Evolutionary conservation across 108 stramenopile genomes (phyloP), one percentile per base, ranked within the genome.

Genomic region (Nitzschia palea): DNA sequence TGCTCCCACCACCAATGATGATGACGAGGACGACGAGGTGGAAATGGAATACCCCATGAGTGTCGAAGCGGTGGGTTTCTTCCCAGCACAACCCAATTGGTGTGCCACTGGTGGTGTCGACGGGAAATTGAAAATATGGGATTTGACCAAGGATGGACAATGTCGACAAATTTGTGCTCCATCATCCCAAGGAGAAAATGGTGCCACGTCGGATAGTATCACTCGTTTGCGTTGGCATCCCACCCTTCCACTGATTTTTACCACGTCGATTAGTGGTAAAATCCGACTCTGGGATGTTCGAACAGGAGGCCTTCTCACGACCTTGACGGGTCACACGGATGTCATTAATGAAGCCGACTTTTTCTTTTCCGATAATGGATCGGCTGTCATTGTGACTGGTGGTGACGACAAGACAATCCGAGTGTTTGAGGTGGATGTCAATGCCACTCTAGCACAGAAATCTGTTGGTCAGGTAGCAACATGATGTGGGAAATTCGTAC

Each of bases 61-160:
- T 18, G 93, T 97, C 30, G 98, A 97, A 74, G 83, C 90, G 4
- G 95, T 97, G 4, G 96, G 90, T 10, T 97, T 98, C 68, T 86
- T 75, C 23, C 76, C 74, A 22, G 65, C 77, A 50, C 78, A 84
- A 30, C 82, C 88, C 3, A 78, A 87, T 63, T 94, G 95, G 92
- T 74, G 85, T 67, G 95, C 94, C 22, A 91, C 94, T 0, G 96
- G 91, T 27, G 94, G 90, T 22, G 80, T 87, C 5, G 92, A 97
- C 62, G 90, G 94, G 26, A 66, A 77, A 1, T 70, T 95, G 48
- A 93, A 93, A 67, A 81, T 97, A 53, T 97, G 94, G 94, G 94
- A 95, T 67, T 62, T 93, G 54, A 53, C 81, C 5, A 79, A 74
- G 6, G 75, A 77, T 62, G 82, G 80, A 37, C 74, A 67, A 17